phyloP scores from a whole-genome alignment of 306 rosid species.

The Prunus armeniaca region DNA sequence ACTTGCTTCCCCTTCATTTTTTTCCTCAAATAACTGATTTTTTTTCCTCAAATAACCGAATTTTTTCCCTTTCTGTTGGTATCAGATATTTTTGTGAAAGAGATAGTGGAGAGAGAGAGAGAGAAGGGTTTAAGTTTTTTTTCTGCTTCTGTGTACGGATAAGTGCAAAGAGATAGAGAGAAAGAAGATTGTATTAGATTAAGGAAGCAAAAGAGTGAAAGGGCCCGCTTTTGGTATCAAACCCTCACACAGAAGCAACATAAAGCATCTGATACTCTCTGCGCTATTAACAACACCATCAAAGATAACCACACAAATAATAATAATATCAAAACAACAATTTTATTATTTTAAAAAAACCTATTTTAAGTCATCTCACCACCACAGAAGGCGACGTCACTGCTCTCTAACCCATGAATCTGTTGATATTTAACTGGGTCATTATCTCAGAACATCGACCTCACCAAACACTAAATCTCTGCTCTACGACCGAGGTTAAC shows the following conservation, averaged over 20 bases:
- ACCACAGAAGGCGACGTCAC: conserved; percentile 4
- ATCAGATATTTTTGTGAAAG: conserved; percentile 38
- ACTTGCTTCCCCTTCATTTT: conserved; percentile 8
- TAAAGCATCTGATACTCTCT: conserved; percentile 59
- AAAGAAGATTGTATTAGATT: conserved; percentile 35
- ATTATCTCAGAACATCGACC: conserved; percentile 6
- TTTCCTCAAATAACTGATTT: neutral
- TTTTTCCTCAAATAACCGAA: neutral
- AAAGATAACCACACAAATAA: conserved; percentile 11
- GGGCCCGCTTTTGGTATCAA: conserved; percentile 48
- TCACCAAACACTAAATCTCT: neutral
- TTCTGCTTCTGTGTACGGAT: conserved; percentile 41
- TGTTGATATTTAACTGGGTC: neutral
- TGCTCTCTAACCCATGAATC: neutral
- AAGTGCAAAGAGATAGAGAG: conserved; percentile 26
- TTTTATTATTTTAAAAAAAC: neutral
- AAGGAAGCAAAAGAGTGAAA: conserved; percentile 60
- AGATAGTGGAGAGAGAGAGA: conserved; percentile 4
- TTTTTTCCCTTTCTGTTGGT: conserved; percentile 13
- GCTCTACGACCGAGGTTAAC: neutral
- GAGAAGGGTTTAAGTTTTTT: neutral
- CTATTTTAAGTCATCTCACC: neutral
- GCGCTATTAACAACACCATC: conserved; percentile 22
- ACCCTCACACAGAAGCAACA: conserved; percentile 65
- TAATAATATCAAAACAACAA: neutral